phyloP scores from a whole-genome alignment of 2,329 filamentous ascomycete genomes.

The Venturia aucupariae region DNA sequence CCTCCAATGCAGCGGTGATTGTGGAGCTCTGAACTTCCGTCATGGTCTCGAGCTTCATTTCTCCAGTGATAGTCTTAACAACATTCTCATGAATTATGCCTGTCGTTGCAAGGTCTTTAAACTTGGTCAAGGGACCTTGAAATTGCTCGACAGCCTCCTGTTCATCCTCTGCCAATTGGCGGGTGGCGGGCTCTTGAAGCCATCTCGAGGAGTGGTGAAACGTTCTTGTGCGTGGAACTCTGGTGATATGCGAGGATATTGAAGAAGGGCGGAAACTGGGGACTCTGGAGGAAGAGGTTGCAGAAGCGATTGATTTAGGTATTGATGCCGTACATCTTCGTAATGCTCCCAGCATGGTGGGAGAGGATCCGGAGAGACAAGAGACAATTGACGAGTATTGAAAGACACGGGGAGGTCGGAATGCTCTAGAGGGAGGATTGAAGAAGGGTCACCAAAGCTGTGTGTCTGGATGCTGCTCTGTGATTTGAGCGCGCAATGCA shows the following conservation, averaged over 20 bases:
- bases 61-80: constrained; percentile 56
- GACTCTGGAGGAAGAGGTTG: constrained; percentile 19
- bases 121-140: constrained; percentile 30
- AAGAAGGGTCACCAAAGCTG: no score
- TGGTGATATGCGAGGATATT: background rate
- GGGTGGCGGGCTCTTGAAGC: constrained; percentile 1
- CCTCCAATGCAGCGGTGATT: constrained; percentile 68
- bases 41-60: constrained; percentile 76
- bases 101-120: constrained; percentile 34
- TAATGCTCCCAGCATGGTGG: constrained; percentile 37
- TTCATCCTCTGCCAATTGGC: background rate
- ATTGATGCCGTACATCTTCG: constrained; percentile 33
- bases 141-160: constrained; percentile 16
- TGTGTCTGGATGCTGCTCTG: background rate
- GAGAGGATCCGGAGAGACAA: background rate
- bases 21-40: constrained; percentile 85
- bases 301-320: constrained; percentile 24
- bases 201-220: constrained; percentile 6
- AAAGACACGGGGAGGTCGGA: background rate
- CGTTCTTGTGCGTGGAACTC: background rate
- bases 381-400: background rate
- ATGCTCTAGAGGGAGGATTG: background rate
- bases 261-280: background rate
- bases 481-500: background rate
- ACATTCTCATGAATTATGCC: constrained; percentile 54